A percentile compares a stretch with the other conserved stretches of the same genome.
phyloP scores from a whole-genome alignment of 768 basidiomycete species.

The Mycena alexandri region DNA sequence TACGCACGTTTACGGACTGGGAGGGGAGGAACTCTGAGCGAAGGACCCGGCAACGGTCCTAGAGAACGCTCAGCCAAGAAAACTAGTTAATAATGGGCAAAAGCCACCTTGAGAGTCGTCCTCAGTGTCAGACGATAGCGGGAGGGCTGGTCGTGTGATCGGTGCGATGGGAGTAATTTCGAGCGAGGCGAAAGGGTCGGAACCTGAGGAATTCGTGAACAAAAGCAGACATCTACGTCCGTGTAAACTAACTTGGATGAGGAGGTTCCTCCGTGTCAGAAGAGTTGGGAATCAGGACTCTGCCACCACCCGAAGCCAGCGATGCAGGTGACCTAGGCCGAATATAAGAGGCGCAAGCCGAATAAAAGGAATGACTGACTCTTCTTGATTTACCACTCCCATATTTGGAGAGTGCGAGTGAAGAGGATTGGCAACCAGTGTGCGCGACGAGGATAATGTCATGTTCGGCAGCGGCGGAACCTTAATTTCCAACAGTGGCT shows the following conservation, averaged over 20 bases:
- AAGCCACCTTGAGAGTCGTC: conserved; percentile 25
- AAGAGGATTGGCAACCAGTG: neutral
- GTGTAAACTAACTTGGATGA: neutral
- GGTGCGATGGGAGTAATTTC: neutral
- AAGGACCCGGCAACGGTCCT: conserved; percentile 6
- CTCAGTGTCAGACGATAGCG: conserved; percentile 29
- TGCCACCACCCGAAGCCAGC: neutral
- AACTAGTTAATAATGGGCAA: neutral
- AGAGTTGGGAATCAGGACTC: conserved; percentile 31
- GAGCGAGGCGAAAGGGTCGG: neutral
- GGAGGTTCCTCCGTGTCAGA: conserved; percentile 30
- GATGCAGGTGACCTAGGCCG: conserved; percentile 1
- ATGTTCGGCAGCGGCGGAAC: conserved; percentile 3
- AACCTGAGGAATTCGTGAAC: conserved; percentile 3
- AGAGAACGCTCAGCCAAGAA: neutral
- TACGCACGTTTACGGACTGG: conserved; percentile 26
- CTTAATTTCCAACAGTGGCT: neutral
- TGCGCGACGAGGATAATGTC: neutral
- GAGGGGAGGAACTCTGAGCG: neutral
- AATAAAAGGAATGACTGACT: conserved; percentile 3
- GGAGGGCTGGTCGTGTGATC: neutral
- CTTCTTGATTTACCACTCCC: neutral
- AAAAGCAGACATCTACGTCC: neutral
- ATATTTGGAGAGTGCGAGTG: too few relatives aligned
- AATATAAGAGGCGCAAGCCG: neutral